Conservation (phyloP, 2,329 filamentous ascomycete species). For the Dothistroma septosporum region DNA sequence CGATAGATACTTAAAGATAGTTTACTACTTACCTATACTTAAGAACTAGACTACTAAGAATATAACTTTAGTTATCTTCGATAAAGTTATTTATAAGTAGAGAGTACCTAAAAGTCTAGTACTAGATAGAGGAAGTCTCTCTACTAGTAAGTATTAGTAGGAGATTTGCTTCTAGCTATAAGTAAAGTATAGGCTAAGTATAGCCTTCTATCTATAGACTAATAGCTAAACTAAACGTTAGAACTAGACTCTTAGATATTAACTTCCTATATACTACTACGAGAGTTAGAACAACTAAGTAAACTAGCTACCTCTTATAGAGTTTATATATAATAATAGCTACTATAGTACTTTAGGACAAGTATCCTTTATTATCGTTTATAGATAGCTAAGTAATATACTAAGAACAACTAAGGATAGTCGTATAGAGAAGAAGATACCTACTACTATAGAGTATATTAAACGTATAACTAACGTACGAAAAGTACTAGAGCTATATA, state of each 20-base stretch:
- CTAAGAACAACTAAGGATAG: too few species aligned
- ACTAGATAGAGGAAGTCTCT: conserved; percentile 16
- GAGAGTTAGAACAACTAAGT: conserved; percentile 13
- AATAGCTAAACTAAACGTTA: conserved; percentile 13
- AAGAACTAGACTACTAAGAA: conserved; percentile 2
- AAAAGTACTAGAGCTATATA: too few species aligned
- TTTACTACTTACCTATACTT: conserved; percentile 12
- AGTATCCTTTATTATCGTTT: conserved; percentile 5
- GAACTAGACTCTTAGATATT: conserved; percentile 16
- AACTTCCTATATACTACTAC: conserved; percentile 6
- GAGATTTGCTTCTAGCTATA: conserved; percentile 9
- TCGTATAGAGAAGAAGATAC: too few species aligned
- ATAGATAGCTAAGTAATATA: conserved; percentile 5
- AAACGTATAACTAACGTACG: too few species aligned
- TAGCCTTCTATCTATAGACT: too few species aligned
- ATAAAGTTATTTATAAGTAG: conserved; percentile 10
- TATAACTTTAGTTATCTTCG: conserved; percentile 14
- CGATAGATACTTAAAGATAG: conserved; percentile 25
- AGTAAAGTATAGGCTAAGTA: conserved; percentile 8
- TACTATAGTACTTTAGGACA: not conserved
- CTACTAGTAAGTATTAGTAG: conserved; percentile 22
- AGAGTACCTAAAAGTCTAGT: conserved; percentile 16
- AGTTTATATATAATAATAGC: conserved; percentile 12
- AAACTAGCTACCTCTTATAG: not conserved
- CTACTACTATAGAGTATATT: too few species aligned